Evolutionary conservation across 306 rosid species (phyloP), one percentile per base, ranked within the genome.

Genomic region (Prosopis cineraria): DNA sequence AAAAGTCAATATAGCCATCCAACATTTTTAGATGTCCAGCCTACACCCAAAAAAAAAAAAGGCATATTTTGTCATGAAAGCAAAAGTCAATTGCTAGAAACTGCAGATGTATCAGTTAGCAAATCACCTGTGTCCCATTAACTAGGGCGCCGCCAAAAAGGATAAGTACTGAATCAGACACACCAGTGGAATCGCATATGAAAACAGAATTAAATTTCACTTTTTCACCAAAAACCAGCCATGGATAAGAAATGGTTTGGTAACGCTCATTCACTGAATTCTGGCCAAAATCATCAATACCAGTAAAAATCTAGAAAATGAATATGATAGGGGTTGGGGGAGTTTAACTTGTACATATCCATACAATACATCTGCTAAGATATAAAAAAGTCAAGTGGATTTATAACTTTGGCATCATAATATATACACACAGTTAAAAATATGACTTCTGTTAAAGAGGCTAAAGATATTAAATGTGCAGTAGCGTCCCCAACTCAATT

Each of bases 161-260:
- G 58, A 91, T 79, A 73, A 92, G 92, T 81, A 82, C 89, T 17
- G 98, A 92, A 86, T 95, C 98, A 43, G 98, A 95, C 64, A 95
- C 92, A 24, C 88, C 98, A 16, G 98, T 95, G 77, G 98, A 95
- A 85, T 95, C 98, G 24, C 98, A 97, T 87, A 95, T 68, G 83
- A 90, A 92, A 72, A 95, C 98, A 10, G 98, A 86, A 81, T 91
- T 94, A 80, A 95, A 93, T 82, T 93, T 92, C 72, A 95, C 93
- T 86, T 95, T 95, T 85, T 95, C 98, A 17, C 95, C 93, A 79
- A 95, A 95, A 74, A 92, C 98, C 88, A 95, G 84, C 98, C 98
- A 95, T 30, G 98, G 98, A 77, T 92, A 92, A 65, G 96, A 91
- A 86, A 95, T 95, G 47, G 97, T 92, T 78, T 95, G 97, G 86